phyloP scores from a whole-genome alignment of 257 asterid species.

The Striga asiatica region DNA sequence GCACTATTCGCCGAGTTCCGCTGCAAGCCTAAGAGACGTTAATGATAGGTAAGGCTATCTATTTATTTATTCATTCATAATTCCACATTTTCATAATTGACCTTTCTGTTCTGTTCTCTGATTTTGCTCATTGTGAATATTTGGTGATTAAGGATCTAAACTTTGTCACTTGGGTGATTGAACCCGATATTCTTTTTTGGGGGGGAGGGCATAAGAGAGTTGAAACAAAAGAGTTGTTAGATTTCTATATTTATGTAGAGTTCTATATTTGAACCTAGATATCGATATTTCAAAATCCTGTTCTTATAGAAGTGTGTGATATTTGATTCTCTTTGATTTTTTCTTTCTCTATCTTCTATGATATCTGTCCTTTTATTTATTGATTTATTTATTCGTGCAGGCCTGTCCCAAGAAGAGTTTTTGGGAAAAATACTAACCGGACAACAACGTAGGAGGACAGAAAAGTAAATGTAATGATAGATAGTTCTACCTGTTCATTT shows the following conservation, averaged over 20 bases:
- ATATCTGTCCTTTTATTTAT: neutral
- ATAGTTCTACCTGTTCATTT: neutral
- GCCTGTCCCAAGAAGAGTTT: constrained; percentile 13
- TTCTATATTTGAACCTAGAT: too few species aligned
- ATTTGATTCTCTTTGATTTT: neutral
- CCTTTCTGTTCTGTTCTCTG: neutral
- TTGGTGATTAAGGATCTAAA: neutral
- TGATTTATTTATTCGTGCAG: constrained; percentile 13
- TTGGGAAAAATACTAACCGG: constrained; percentile 1
- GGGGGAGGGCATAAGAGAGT: too few species aligned
- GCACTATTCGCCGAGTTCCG: constrained; percentile 91
- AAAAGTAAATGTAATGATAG: neutral
- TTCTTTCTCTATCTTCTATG: neutral
- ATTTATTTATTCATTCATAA: constrained; percentile 10
- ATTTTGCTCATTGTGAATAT: too few species aligned
- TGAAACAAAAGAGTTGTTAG: too few species aligned
- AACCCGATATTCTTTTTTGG: neutral
- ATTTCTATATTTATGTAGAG: too few species aligned
- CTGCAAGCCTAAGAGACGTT: constrained; percentile 85
- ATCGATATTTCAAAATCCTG: too few species aligned
- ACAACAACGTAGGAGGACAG: neutral
- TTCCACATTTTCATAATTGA: neutral
- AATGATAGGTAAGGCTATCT: constrained; percentile 31
- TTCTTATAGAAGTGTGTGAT: too few species aligned
- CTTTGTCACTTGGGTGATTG: neutral